Percentiles rank a stretch among this genome's conserved stretches.
Conservation (phyloP, 2,329 filamentous ascomycete species). For the Diaporthe caulivora region DNA sequence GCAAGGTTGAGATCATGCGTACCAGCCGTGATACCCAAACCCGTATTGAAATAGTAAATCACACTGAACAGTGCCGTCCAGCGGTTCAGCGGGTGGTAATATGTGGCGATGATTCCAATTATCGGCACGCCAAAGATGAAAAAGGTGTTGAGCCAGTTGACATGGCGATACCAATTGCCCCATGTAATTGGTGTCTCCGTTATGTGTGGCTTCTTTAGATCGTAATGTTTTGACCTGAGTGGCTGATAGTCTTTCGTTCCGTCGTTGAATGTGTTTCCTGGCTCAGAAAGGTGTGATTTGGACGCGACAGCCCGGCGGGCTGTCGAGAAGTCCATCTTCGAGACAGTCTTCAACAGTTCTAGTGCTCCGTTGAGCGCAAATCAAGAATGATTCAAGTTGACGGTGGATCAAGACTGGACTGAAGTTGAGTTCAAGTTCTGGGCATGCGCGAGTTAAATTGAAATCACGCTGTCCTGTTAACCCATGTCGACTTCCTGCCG, state of each 20-base stretch:
- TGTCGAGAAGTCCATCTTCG: constrained; percentile 1
- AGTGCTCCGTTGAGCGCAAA: too few relatives aligned
- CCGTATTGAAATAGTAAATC: constrained; percentile 85
- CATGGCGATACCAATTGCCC: constrained; percentile 89
- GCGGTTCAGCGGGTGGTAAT: constrained; percentile 80
- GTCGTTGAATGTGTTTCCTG: constrained; percentile 48
- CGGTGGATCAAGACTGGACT: not conserved
- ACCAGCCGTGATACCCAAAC: constrained; percentile 82
- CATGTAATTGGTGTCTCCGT: constrained; percentile 83
- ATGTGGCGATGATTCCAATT: constrained; percentile 73
- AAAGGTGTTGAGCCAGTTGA: constrained; percentile 92
- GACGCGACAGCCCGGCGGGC: constrained; percentile 1
- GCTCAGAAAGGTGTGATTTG: not conserved
- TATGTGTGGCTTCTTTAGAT: constrained; percentile 83
- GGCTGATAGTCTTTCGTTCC: constrained; percentile 69
- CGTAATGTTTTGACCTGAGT: constrained; percentile 57
- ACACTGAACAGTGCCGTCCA: constrained; percentile 82
- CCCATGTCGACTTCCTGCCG: not conserved
- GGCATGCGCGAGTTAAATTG: too few relatives aligned
- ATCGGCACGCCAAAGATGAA: constrained; percentile 85
- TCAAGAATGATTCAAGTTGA: too few relatives aligned
- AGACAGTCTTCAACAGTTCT: not conserved
- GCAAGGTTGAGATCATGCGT: not conserved
- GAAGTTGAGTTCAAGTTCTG: not conserved
- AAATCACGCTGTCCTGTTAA: not conserved